Base-by-base conservation (phyloP, 306 rosid species). In the Corylus avellana region DNA sequence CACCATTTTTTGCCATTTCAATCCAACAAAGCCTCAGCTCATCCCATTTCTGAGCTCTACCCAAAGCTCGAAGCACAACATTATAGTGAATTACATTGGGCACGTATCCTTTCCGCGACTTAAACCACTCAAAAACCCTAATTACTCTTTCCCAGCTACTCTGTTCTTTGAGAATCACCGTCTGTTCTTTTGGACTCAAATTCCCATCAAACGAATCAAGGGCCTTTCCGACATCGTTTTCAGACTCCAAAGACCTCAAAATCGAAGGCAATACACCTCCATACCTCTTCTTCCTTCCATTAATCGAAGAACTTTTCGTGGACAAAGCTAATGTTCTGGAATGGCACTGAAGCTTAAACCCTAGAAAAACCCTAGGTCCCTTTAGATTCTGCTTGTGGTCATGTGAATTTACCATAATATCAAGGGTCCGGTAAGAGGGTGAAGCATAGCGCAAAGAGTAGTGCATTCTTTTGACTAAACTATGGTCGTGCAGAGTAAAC, bases 71-170 rank as follows among this genome's bases (percentile, higher is more conserved):
- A 75, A 95, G 97, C 82, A 95, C 96, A 22, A 93, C 87, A 78
- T 95, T 95, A 79, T 91, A 93, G 79, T 93, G 99, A 83, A 95
- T 95, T 14, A 88, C 99, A 78, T 95, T 91, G 12, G 89, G 88
- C 47, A 87, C 83, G 81, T 90, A 90, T 55, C 86, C 84, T 22
- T 80, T 50, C 67, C 78, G 89, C 22, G 92, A 85, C 86, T 85
- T 91, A 44, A 95, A 90, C 97, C 98, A 95, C 22, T 91, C 88
- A 58, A 95, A 93, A 59, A 87, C 84, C 76, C 76, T 79, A 42
- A 87, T 46, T 27, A 87, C 89, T 78, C 86, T 85, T 69, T 89
- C 90, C 94, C 99, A 95, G 42, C 77, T 72, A 14, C 84, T 46
- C 81, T 90, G 97, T 59, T 88, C 91, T 48, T 51, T 85, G 49